Evolutionary conservation across 2,329 filamentous ascomycete species (phyloP), one percentile per base, ranked within the genome.

Genomic region (Leptodontidium sp.): DNA sequence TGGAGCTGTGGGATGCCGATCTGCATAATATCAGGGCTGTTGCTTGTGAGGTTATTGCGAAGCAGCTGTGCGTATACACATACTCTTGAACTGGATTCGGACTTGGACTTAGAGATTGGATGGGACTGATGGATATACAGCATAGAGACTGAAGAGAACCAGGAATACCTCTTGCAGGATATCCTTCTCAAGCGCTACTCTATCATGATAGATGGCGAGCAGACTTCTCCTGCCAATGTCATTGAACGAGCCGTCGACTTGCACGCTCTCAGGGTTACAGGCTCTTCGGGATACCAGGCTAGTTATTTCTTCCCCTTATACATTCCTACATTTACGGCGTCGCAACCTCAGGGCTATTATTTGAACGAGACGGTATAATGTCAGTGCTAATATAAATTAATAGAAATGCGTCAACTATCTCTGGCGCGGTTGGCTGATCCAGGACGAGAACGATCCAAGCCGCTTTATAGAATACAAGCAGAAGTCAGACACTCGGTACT

Each of bases 401-500:
- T 12, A 77, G 74, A 97, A 97, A 82, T 98, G 95, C 78, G 93
- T 98, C 76, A 88, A 86, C 71, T 93, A 97, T 77, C 89, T 99
- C 9, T 99, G 96, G 96, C 89, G 90, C 70, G 96, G 96, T 26
- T 99, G 96, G 96, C 84, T 98, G 9, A 90, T 97, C n/a, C 96
- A 99, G 79, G 93, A 98, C 73, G 94, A 98, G 75, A 86, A 94
- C 61, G 94, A 98, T 75, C 92, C 95, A 0, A 89, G 90, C n/a
- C 90, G 89, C 64, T 99, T 99, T 78, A 87, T 98, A 65, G 91
- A 94, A 77, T 99, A 97, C 83, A 88, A 90, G 74, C 85, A 93
- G 69, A 93, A 93, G 78, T 93, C 91, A 68, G 92, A 94, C 78
- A 90, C 89, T 1, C 86, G 84, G 55, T 97, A 96, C 80, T 88